These are phyloP conservation scores for Monosporascus sp. DNA, from an alignment of 2,329 filamentous ascomycete genomes.

Conservation along the genomic window DNA sequence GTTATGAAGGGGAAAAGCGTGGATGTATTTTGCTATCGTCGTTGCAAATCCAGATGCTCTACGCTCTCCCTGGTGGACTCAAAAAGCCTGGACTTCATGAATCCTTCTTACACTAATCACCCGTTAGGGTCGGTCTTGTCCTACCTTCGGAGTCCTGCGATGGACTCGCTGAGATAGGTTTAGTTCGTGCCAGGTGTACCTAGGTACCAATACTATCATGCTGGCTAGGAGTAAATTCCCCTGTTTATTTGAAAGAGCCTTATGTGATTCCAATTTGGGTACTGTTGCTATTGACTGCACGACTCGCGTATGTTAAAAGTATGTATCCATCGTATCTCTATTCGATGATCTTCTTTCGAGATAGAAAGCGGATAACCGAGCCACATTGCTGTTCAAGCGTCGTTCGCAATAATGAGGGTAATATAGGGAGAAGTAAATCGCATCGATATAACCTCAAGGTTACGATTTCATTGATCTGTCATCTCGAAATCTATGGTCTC, in stretches of 20 bases:
- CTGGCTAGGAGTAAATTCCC: not conserved
- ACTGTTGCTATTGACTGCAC: too few species aligned
- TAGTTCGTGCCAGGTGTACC: constrained; percentile 8
- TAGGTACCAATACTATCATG: constrained; percentile 8
- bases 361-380: too few species aligned
- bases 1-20: constrained; percentile 8
- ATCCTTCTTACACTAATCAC: constrained; percentile 4
- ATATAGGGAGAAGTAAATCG: too few species aligned
- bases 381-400: too few species aligned
- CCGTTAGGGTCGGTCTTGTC: constrained; percentile 12
- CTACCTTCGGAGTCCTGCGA: constrained; percentile 14
- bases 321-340: too few species aligned
- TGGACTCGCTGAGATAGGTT: constrained; percentile 16
- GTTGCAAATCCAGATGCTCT: not conserved
- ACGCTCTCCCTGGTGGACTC: constrained; percentile 1
- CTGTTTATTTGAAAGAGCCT: not conserved
- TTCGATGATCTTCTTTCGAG: too few species aligned
- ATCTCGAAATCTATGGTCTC: too few species aligned
- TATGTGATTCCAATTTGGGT: not conserved
- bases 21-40: not conserved
- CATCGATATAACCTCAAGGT: too few species aligned
- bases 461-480: too few species aligned
- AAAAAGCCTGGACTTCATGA: not conserved
- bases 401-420: too few species aligned
- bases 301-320: too few species aligned